Percentiles rank a stretch among this genome's conserved stretches.
Conservation (phyloP, 768 basidiomycete species). For the Solioccasus polychromus region DNA sequence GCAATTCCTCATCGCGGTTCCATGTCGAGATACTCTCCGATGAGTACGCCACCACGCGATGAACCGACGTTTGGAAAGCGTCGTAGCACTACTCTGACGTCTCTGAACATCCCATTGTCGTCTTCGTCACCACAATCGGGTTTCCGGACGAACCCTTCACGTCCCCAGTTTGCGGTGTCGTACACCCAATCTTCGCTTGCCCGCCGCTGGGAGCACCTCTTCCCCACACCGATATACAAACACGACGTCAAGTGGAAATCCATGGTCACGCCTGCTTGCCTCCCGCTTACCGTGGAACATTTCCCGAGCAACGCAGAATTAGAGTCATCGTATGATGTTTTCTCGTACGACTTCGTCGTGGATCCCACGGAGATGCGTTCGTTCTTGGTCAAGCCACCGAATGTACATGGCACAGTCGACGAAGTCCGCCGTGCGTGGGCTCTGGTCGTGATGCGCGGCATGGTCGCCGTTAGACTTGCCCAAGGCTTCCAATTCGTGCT, state of each 20-base stretch:
- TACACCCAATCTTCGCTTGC: conserved; percentile 73
- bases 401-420: conserved; percentile 45
- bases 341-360: conserved; percentile 86
- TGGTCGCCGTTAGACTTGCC: conserved; percentile 87
- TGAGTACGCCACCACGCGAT: conserved; percentile 69
- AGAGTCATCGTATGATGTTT: conserved; percentile 73
- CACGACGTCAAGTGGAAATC: conserved; percentile 92
- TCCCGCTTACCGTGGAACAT: conserved; percentile 89
- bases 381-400: conserved; percentile 75
- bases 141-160: conserved; percentile 63
- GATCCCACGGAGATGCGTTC: conserved; percentile 82
- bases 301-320: conserved; percentile 77
- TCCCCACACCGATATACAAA: conserved; percentile 68
- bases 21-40: conserved; percentile 55
- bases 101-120: conserved; percentile 41
- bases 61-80: conserved; percentile 52
- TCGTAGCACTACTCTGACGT: conserved; percentile 44
- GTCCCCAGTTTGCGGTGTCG: conserved; percentile 53
- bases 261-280: conserved; percentile 78
- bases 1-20: conserved; percentile 44
- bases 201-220: conserved; percentile 85
- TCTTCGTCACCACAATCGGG: conserved; percentile 43
- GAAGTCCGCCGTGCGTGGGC: conserved; percentile 70
- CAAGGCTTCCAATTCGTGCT: conserved; percentile 96
- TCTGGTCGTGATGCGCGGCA: conserved; percentile 81